These are phyloP conservation scores for Pseudocohnilembus persalinus DNA, from an alignment of 169 alveolate genomes.

Conservation along the genomic window DNA sequence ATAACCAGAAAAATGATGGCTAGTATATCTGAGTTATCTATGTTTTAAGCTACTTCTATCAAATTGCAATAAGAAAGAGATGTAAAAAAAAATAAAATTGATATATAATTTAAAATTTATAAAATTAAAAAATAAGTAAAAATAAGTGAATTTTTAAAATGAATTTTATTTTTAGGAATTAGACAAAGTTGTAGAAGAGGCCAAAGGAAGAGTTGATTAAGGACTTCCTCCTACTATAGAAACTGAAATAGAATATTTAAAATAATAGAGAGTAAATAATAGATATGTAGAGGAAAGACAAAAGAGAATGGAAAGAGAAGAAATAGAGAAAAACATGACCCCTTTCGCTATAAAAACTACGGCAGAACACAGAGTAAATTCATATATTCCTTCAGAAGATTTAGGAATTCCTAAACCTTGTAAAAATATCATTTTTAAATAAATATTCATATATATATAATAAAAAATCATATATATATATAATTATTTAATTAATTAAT, in stretches of 20 bases:
- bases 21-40: slow-evolving; percentile 84
- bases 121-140: too few relatives aligned
- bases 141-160: too few relatives aligned
- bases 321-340: slow-evolving; percentile 63
- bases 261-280: slow-evolving; percentile 58
- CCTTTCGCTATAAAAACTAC: slow-evolving; percentile 76
- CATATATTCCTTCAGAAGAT: slow-evolving; percentile 77
- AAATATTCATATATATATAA: slow-evolving; percentile 32
- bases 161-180: slow-evolving; percentile 43
- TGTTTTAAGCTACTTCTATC: slow-evolving; percentile 83
- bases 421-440: neutral
- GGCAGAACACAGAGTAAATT: slow-evolving; percentile 79
- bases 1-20: slow-evolving; percentile 86
- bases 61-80: slow-evolving; percentile 79
- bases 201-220: slow-evolving; percentile 61
- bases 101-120: too few relatives aligned
- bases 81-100: neutral
- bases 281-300: slow-evolving; percentile 59
- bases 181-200: slow-evolving; percentile 61
- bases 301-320: slow-evolving; percentile 62
- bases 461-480: neutral
- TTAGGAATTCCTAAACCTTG: slow-evolving; percentile 61
- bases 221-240: slow-evolving; percentile 81
- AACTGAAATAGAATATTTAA: slow-evolving; percentile 69
- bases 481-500: too few relatives aligned